Evolutionary conservation across 1,284 basidiomycete genomes (phyloP).

Genomic region (Moesziomyces parantarcticus): DNA sequence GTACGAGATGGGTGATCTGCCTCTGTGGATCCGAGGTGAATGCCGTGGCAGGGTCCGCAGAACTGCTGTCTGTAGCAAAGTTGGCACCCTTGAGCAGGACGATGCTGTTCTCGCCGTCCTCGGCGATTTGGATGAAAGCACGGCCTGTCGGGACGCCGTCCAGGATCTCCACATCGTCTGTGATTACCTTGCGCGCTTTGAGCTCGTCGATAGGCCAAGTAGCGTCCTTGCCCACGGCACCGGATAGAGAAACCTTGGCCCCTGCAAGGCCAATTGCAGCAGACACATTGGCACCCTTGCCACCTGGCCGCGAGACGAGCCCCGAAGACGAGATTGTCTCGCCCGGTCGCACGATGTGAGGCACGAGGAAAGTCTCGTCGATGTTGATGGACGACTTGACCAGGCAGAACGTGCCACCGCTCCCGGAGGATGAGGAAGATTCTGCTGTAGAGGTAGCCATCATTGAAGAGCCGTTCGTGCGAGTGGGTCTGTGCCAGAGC

Average conservation of each 20-base stretch:
- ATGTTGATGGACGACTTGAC: conserved; percentile 66
- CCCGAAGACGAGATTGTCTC: conserved; percentile 62
- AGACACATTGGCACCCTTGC: conserved; percentile 65
- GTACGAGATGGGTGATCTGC: conserved; percentile 70
- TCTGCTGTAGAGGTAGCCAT: conserved; percentile 9
- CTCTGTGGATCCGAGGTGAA: conserved; percentile 14
- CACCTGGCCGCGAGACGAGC: conserved; percentile 57
- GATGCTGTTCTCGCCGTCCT: conserved; percentile 66
- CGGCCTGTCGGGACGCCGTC: conserved; percentile 57
- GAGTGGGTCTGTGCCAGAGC: no score
- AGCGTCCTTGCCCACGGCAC: conserved; percentile 62
- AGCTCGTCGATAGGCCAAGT: conserved; percentile 63
- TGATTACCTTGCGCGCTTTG: conserved; percentile 48
- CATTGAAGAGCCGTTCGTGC: no score
- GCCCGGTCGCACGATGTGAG: conserved; percentile 60
- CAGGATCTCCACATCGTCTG: conserved; percentile 38
- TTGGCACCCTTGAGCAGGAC: conserved; percentile 65
- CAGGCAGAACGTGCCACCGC: conserved; percentile 46
- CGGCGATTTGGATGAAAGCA: conserved; percentile 65
- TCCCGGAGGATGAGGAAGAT: conserved; percentile 1
- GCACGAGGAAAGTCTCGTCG: conserved; percentile 64
- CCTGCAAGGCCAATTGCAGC: conserved; percentile 62
- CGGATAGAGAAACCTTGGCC: conserved; percentile 48
- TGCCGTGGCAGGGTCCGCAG: conserved; percentile 32
- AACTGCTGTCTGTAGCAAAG: conserved; percentile 33